Conservation (phyloP, 805 yeast genomes). For the Wickerhamomyces pijperi region DNA sequence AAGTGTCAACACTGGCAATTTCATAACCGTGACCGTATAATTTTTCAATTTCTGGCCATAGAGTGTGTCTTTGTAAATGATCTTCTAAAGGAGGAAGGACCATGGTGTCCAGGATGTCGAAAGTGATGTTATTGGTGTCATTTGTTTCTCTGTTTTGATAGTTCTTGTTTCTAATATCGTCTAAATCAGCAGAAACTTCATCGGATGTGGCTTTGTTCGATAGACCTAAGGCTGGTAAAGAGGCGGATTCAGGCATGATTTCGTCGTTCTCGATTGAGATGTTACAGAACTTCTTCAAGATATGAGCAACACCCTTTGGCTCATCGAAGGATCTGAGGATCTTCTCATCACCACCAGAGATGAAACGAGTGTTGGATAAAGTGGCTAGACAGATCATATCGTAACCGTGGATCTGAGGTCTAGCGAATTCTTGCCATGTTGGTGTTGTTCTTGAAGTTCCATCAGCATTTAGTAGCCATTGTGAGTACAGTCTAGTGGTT, state of each 20-base stretch:
- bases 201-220: conserved; percentile 77
- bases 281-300: conserved; percentile 46
- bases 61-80: conserved; percentile 77
- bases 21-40: conserved; percentile 97
- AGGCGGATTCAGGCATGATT: conserved; percentile 68
- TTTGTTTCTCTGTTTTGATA: conserved; percentile 21
- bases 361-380: conserved; percentile 50
- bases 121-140: conserved; percentile 27
- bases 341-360: conserved; percentile 95
- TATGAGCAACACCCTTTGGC: conserved; percentile 64
- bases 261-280: conserved; percentile 25
- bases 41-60: conserved; percentile 94
- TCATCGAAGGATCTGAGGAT: conserved; percentile 79
- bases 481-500: conserved; percentile 77
- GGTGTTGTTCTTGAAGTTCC: conserved; percentile 18
- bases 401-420: conserved; percentile 98
- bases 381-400: conserved; percentile 80
- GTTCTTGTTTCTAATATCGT: conserved; percentile 14
- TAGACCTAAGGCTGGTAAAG: conserved; percentile 85
- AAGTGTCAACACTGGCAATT: conserved; percentile 64
- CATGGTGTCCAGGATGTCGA: conserved; percentile 35
- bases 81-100: conserved; percentile 76
- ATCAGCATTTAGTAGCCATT: conserved; percentile 33
- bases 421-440: conserved; percentile 84
- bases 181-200: conserved; percentile 20